Percentiles rank a stretch among this genome's conserved stretches.
These are phyloP conservation scores for Cytauxzoon felis DNA, from an alignment of 169 alveolate species.

Conservation along the genomic window DNA sequence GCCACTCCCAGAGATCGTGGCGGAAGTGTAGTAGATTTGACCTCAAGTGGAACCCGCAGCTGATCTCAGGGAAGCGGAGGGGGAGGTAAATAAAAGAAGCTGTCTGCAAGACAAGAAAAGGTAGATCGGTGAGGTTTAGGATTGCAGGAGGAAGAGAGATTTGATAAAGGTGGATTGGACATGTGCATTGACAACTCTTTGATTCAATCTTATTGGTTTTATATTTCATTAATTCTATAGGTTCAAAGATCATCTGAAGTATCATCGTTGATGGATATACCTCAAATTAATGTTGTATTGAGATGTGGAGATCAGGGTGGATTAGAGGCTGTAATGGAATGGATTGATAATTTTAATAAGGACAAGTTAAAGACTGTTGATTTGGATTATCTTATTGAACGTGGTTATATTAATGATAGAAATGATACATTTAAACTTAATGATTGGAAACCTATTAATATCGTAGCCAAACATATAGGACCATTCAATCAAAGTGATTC, in stretches of 20 bases:
- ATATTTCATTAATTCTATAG: background rate
- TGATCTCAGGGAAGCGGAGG: too few relatives aligned
- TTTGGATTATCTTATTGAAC: slow-evolving; percentile 29
- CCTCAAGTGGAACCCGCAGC: too few relatives aligned
- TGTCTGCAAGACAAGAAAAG: too few relatives aligned
- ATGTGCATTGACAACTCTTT: background rate
- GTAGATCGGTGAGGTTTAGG: too few relatives aligned
- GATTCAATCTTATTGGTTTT: background rate
- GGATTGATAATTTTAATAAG: slow-evolving; percentile 63
- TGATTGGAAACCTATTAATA: slow-evolving; percentile 68
- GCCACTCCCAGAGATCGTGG: too few relatives aligned
- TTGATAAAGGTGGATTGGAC: background rate
- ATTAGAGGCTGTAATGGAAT: slow-evolving; percentile 80
- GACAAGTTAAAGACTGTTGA: slow-evolving; percentile 29
- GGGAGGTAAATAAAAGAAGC: too few relatives aligned
- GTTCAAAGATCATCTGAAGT: background rate
- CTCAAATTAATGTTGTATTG: slow-evolving; percentile 69
- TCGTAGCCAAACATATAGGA: slow-evolving; percentile 80
- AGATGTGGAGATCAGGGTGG: slow-evolving; percentile 86
- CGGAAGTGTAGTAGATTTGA: too few relatives aligned
- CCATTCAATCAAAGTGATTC: slow-evolving; percentile 77
- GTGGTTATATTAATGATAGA: slow-evolving; percentile 12
- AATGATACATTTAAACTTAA: slow-evolving; percentile 6
- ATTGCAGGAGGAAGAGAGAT: too few relatives aligned
- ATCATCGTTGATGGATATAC: slow-evolving; percentile 1